Conservation (phyloP, 1,284 basidiomycete species). For the Flammula alnicola region DNA sequence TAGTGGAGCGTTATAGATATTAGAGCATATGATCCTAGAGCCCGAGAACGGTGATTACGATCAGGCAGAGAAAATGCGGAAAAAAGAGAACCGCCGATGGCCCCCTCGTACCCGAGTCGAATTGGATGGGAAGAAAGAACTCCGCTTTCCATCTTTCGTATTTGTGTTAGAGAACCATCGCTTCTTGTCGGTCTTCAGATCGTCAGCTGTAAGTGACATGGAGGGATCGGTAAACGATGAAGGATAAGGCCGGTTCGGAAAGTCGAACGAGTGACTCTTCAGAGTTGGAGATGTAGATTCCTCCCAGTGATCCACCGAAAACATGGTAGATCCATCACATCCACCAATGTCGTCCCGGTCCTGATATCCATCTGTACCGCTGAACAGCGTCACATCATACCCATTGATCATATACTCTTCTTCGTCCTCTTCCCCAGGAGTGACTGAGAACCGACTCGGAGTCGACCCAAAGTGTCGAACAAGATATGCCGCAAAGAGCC, state of each 20-base stretch:
- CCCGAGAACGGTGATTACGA: not conserved
- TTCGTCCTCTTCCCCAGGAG: not conserved
- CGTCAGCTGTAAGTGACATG: not conserved
- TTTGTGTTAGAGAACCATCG: not conserved
- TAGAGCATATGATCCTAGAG: no score
- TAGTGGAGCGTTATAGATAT: no score
- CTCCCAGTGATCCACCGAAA: slow-evolving; percentile 6
- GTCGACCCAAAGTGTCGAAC: slow-evolving; percentile 6
- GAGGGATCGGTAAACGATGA: not conserved
- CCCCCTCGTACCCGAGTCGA: slow-evolving; percentile 1
- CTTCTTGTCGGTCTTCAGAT: not conserved
- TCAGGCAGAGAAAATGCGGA: slow-evolving; percentile 13
- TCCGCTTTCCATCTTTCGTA: not conserved
- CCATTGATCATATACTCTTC: no score
- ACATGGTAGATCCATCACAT: slow-evolving; percentile 5
- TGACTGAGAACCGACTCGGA: no score
- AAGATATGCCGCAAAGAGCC: slow-evolving; percentile 16
- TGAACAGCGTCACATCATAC: no score
- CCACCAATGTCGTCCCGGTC: not conserved
- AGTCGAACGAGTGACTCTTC: not conserved
- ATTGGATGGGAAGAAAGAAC: not conserved
- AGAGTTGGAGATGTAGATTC: not conserved
- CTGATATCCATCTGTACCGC: no score
- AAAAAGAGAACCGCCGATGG: slow-evolving; percentile 15
- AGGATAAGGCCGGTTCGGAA: not conserved